Evolutionary conservation across 352 stramenopile genomes (phyloP).

Genomic region (Phytopythium mirpurense): DNA sequence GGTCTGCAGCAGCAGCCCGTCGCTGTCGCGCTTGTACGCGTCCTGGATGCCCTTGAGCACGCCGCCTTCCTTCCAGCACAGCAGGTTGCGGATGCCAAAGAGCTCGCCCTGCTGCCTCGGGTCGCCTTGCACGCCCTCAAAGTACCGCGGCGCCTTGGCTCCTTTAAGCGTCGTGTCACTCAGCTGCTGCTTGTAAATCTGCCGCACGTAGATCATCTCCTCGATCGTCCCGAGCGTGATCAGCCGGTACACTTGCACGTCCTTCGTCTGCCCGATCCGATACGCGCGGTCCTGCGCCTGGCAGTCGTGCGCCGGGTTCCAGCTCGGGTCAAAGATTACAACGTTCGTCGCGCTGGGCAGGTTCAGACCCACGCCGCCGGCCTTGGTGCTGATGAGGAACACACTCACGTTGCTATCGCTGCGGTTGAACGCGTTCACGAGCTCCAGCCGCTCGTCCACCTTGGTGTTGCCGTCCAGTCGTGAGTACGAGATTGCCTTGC

Average conservation of each 20-base stretch:
- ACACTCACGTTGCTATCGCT: constrained; percentile 46
- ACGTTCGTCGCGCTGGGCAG: constrained; percentile 80
- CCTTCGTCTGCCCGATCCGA: constrained; percentile 81
- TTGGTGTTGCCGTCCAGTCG: constrained; percentile 70
- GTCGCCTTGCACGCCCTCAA: constrained; percentile 77
- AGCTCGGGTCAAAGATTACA: constrained; percentile 84
- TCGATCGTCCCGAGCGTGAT: constrained; percentile 85
- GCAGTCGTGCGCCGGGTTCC: constrained; percentile 84
- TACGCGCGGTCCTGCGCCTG: constrained; percentile 83
- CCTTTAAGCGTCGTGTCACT: constrained; percentile 78
- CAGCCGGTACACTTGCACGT: constrained; percentile 81
- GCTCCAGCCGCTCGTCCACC: constrained; percentile 63
- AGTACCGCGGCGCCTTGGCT: constrained; percentile 60
- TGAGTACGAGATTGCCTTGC: constrained; percentile 51
- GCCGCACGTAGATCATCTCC: constrained; percentile 85
- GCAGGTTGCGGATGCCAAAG: constrained; percentile 72
- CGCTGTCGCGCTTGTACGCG: constrained; percentile 42
- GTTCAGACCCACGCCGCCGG: constrained; percentile 73
- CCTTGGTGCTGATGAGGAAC: constrained; percentile 76
- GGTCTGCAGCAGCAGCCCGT: constrained; percentile 50
- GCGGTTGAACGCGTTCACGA: constrained; percentile 74
- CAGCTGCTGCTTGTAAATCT: constrained; percentile 87
- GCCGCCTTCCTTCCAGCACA: constrained; percentile 68
- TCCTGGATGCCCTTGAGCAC: constrained; percentile 78
- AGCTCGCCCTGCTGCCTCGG: constrained; percentile 67